Base-by-base conservation (phyloP, 164 flowering plant species). In the Brasenia schreberi region DNA sequence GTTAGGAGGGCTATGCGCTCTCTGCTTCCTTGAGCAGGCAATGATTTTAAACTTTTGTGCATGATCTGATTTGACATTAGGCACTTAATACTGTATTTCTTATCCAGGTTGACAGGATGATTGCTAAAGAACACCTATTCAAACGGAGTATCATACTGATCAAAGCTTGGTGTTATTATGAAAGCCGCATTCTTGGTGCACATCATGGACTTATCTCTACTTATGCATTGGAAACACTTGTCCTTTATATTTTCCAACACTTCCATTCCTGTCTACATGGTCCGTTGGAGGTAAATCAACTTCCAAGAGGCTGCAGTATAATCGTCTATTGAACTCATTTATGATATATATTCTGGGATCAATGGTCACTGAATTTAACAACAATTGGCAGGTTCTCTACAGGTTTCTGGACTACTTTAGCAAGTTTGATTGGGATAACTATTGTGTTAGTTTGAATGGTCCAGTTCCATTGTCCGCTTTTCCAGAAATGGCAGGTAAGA, bases 141-240 rank as follows among this genome's bases (percentile, higher is more conserved):
- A 94, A 94, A 72, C 89, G 92, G 64, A 94, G 97, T 73, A 85
- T 94, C 64, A 83, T 91, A 69, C 75, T 94, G 67, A 87, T 89
- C 17, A 94, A 94, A 70, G 91, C 98, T 14, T 94, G 99, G 99
- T 94, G 96, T 72, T 93, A 86, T 73, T 89, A 90, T 72, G 98
- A 89, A 72, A 93, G 98, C 66, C 96, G 96, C 39, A 85, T 91
- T 68, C 90, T 94, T 63, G 97, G 97, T 65, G 96, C 97, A 65
- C 92, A 89, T 73, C 96, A 90, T 81, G 93, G 93, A 61, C 75
- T 94, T 75, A 84, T 91, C 64, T 94, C 98, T 52, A 91, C 97
- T 18, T 94, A 89, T 81, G 97, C 97, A 10, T 71, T 94, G 80
- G 98, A 91, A 76, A 94, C 87, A 0, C 66, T 94, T 74, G 95